Base-by-base conservation (phyloP, 805 yeast species). In the Lipomyces sp. region DNA sequence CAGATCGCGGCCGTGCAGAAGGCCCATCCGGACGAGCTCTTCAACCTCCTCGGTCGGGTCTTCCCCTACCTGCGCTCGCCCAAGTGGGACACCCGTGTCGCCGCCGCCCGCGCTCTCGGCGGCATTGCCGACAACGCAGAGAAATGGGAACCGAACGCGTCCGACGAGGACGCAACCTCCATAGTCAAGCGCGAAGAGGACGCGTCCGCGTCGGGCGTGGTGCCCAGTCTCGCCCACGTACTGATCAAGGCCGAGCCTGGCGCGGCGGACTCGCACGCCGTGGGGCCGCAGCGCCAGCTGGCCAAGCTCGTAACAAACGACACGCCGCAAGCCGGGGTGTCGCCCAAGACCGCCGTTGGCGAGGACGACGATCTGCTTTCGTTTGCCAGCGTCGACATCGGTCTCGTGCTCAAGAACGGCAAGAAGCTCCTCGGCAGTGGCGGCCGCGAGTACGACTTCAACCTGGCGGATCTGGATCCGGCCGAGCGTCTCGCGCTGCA, bases 21-120 rank as follows among this genome's bases (percentile, higher is more conserved):
- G 66, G 84, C 85, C 38, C 98, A 93, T 63, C 96, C 98, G 0
- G 98, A 91, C 63, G 98, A 93, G 62, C 80, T 86, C 19, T 74
- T 88, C 46, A 84, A 84, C 51, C 71, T 93, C 37, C 70, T 93
- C 31, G 87, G 95, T 14, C 76, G 98, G 52, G 95, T 93, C 1
- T 87, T 89, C 61, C 98, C 99, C 0, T 93, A 82, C 65, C 74
- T 93, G 51, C 78, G 81, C 62, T 81, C 88, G 23, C 77, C 74
- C 51, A 88, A 83, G 69, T 93, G 99, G 99, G 99, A 93, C 67
- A 90, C 98, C 0, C 77, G 99, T 66, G 83, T 86, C 1, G 82
- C 98, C 1, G 93, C 99, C 1, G 96, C 97, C 0, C 74, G 88
- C 47, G 98, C 98, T 0, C 78, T 93, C 60, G 98, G 98, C 7